Percentiles rank a stretch among this genome's conserved stretches.
Conservation (phyloP, 2,329 filamentous ascomycete genomes). For the Aspergillus transmontanensis region DNA sequence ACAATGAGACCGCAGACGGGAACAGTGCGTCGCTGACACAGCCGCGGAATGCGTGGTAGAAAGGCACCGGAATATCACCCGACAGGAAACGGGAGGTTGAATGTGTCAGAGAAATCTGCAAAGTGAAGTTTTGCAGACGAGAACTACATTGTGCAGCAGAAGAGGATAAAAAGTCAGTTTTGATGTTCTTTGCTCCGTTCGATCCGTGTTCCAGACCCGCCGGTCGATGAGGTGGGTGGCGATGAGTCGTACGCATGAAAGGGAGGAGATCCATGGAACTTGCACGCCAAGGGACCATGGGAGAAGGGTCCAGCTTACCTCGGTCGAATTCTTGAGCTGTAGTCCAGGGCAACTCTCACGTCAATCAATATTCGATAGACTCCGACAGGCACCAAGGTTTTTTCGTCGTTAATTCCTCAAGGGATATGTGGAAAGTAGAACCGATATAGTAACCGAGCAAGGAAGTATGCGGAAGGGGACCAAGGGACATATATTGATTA, state of each 20-base stretch:
- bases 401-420: not conserved
- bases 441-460: not conserved
- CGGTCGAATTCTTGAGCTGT: not conserved
- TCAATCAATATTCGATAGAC: not conserved
- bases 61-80: slow-evolving; percentile 15
- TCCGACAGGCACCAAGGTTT: not conserved
- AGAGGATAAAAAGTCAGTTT: not conserved
- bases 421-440: not conserved
- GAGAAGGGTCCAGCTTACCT: slow-evolving; percentile 13
- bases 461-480: not conserved
- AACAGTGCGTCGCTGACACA: slow-evolving; percentile 16
- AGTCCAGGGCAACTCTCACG: not conserved
- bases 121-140: slow-evolving; percentile 1
- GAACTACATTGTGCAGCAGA: not conserved
- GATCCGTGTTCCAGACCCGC: slow-evolving; percentile 12
- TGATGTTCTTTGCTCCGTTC: slow-evolving; percentile 4
- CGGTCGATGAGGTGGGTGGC: slow-evolving; percentile 7
- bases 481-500: not conserved
- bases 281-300: slow-evolving; percentile 1
- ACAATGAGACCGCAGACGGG: slow-evolving; percentile 1
- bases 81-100: not conserved
- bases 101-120: not conserved
- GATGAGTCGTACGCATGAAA: not conserved
- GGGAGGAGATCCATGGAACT: slow-evolving; percentile 5
- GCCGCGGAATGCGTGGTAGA: slow-evolving; percentile 21